phyloP scores from a whole-genome alignment of 306 rosid species.

The Dalbergia oliveri region DNA sequence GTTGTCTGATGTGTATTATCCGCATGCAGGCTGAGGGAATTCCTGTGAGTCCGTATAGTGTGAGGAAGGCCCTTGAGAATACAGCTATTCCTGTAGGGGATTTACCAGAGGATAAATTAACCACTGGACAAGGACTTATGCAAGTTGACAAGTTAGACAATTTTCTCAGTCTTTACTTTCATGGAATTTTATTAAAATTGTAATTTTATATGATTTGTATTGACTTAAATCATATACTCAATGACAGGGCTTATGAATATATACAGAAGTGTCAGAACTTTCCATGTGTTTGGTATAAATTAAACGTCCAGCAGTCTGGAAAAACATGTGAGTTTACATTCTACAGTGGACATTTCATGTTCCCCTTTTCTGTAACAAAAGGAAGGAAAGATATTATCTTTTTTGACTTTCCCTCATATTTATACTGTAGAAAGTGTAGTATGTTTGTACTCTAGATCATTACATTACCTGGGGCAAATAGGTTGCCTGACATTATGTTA shows the following conservation, averaged over 20 bases:
- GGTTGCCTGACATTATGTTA: slow-evolving; percentile 8
- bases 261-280: slow-evolving; percentile 63
- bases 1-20: slow-evolving; percentile 41
- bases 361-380: slow-evolving; percentile 23
- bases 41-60: slow-evolving; percentile 87
- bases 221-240: slow-evolving; percentile 39
- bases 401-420: slow-evolving; percentile 24
- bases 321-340: slow-evolving; percentile 78
- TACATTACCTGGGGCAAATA: not conserved
- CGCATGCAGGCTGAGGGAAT: slow-evolving; percentile 83
- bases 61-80: slow-evolving; percentile 94
- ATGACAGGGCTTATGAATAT: slow-evolving; percentile 90
- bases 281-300: slow-evolving; percentile 81
- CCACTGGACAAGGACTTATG: slow-evolving; percentile 98
- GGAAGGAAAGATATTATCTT: slow-evolving; percentile 14
- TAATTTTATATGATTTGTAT: slow-evolving; percentile 30
- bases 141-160: slow-evolving; percentile 92
- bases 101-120: slow-evolving; percentile 82
- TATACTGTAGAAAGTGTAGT: slow-evolving; percentile 15
- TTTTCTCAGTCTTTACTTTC: slow-evolving; percentile 45
- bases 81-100: slow-evolving; percentile 79
- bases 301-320: slow-evolving; percentile 78
- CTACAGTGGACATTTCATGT: slow-evolving; percentile 30
- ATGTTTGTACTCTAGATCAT: slow-evolving; percentile 16
- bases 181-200: slow-evolving; percentile 30